Base-by-base conservation (phyloP, 345 rosid genomes). In the Rhodamnia argentea region DNA sequence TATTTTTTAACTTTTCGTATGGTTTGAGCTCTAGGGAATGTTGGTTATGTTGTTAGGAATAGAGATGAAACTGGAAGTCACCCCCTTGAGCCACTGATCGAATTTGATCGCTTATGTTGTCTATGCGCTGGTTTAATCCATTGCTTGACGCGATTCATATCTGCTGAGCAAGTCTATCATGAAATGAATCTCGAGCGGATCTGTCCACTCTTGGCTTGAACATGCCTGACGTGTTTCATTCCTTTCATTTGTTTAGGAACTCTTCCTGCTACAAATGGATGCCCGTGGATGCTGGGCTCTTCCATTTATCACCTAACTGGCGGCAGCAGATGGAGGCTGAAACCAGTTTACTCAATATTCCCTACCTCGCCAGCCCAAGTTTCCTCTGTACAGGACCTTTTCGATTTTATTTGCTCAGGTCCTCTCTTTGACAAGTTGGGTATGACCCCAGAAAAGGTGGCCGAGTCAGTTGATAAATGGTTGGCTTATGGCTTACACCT, bases 401-500 rank as follows among this genome's bases (percentile, higher is more conserved):
- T 84, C 22, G 94, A 94, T 5, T 97, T 95, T 83, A 94, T 97
- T 86, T 92, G 98, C 87, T 87, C 98, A 1, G 98, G 99, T 85
- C 99, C 99, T 85, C 98, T 97, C 29, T 7, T 96, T 51, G 91
- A 87, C 37, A 94, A 91, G 92, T 52, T 92, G 86, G 95, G 94
- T 50, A 87, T 96, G 83, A 92, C 91, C 32, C 82, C 91, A 53
- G 94, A 95, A 78, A 93, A 47, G 89, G 93, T 97, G 89, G 94
- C 92, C 0, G 92, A 94, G n/a, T 86, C 94, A 54, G 83, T 97
- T 52, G 99, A 97, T 91, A 94, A 94, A 86, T 96, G 99, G 99
- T 82, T 95, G 88, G 88, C 90, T 7, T 94, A 92, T 90, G 97
- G 98, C 60, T 91, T 88, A 3, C 89, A 90, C 52, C 91, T 96